Conservation (phyloP, 768 basidiomycete species). For the Jaapia argillacea region DNA sequence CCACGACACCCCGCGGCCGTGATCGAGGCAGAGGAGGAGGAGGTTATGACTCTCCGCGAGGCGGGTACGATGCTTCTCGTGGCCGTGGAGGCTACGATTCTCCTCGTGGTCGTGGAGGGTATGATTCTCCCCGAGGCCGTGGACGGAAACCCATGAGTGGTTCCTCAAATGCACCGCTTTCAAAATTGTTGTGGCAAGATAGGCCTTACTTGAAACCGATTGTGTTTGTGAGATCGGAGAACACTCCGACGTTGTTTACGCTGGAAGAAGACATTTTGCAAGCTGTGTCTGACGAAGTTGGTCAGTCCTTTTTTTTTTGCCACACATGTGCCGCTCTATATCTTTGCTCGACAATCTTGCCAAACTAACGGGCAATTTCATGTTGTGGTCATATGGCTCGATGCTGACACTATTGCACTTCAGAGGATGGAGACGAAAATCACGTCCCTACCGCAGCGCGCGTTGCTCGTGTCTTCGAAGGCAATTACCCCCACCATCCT, state of each 20-base stretch:
- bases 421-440: conserved; percentile 40
- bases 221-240: conserved; percentile 51
- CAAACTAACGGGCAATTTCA: too few relatives aligned
- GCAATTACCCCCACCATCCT: conserved; percentile 7
- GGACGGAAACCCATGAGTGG: background rate
- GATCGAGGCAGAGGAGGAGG: conserved; percentile 7
- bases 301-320: too few relatives aligned
- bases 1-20: conserved; percentile 4
- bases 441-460: conserved; percentile 65
- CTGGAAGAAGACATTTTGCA: conserved; percentile 53
- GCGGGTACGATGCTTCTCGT: conserved; percentile 1
- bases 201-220: conserved; percentile 61
- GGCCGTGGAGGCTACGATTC: conserved; percentile 8
- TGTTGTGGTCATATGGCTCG: too few relatives aligned
- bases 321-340: background rate
- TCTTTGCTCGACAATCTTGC: background rate
- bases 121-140: background rate
- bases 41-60: background rate
- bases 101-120: conserved; percentile 1
- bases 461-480: conserved; percentile 54
- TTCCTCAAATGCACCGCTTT: conserved; percentile 33
- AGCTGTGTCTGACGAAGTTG: conserved; percentile 38
- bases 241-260: conserved; percentile 40
- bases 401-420: conserved; percentile 2
- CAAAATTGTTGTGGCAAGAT: conserved; percentile 42